A percentile compares a stretch with the other conserved stretches of the same genome.
These are phyloP conservation scores for Phytopythium boreale DNA, from an alignment of 352 stramenopile species.

Conservation along the genomic window DNA sequence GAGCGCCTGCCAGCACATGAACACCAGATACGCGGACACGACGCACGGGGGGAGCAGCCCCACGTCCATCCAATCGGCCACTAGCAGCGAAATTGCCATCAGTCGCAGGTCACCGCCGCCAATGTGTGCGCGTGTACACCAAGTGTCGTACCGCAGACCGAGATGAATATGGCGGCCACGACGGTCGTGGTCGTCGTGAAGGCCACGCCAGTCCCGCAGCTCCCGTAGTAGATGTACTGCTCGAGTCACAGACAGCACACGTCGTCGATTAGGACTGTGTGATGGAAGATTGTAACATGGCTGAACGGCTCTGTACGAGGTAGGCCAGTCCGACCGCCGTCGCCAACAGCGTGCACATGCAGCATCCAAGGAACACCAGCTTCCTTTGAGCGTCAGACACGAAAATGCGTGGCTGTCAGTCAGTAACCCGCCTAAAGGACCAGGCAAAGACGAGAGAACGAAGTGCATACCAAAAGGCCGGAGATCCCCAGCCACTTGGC, in stretches of 20 bases:
- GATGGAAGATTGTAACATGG: not conserved
- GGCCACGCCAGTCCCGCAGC: constrained; percentile 68
- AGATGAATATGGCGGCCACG: constrained; percentile 56
- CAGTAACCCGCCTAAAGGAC: not conserved
- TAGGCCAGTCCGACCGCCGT: constrained; percentile 34
- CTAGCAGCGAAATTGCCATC: constrained; percentile 14
- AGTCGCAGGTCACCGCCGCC: not conserved
- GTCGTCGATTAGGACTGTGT: no score
- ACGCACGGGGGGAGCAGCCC: constrained; percentile 72
- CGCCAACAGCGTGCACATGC: constrained; percentile 59
- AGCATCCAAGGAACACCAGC: constrained; percentile 27
- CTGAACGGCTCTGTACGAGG: constrained; percentile 30
- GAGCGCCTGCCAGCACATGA: constrained; percentile 77
- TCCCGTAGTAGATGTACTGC: constrained; percentile 88
- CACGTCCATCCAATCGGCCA: constrained; percentile 70
- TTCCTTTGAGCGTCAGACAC: constrained; percentile 15
- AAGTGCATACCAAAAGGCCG: not conserved
- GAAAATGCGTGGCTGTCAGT: not conserved
- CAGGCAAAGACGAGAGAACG: not conserved
- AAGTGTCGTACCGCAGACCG: constrained; percentile 41
- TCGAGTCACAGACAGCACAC: constrained; percentile 1
- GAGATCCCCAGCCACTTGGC: not conserved
- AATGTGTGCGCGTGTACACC: not conserved
- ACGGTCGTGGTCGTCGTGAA: constrained; percentile 87
- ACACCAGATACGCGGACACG: constrained; percentile 66